Conservation (phyloP, 2,329 filamentous ascomycete species). For the Sclerotinia trifoliorum region DNA sequence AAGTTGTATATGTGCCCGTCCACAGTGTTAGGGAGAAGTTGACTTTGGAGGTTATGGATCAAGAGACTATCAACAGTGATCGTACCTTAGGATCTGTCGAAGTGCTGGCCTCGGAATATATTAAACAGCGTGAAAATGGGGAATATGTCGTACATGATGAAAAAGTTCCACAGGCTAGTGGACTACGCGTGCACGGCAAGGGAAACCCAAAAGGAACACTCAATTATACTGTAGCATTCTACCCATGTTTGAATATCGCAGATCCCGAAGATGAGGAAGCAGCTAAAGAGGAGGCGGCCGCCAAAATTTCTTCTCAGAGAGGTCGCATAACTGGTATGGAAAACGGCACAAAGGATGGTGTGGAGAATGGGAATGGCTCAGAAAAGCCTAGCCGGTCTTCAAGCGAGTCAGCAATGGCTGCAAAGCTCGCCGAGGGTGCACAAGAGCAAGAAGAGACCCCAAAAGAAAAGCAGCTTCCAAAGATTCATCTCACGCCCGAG, state of each 20-base stretch:
- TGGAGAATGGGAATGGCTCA: slow-evolving; percentile 29
- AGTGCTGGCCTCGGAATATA: slow-evolving; percentile 72
- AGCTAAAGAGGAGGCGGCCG: slow-evolving; percentile 58
- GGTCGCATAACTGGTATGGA: slow-evolving; percentile 34
- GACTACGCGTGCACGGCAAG: slow-evolving; percentile 72
- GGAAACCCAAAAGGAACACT: slow-evolving; percentile 75
- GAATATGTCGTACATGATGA: slow-evolving; percentile 77
- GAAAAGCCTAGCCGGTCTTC: slow-evolving; percentile 46
- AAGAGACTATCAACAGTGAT: slow-evolving; percentile 89
- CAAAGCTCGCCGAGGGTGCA: slow-evolving; percentile 37
- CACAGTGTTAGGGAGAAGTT: slow-evolving; percentile 82
- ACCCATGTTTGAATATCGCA: slow-evolving; percentile 79
- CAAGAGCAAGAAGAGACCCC: slow-evolving; percentile 47
- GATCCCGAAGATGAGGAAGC: slow-evolving; percentile 90
- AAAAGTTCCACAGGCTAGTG: slow-evolving; percentile 65
- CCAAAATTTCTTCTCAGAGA: slow-evolving; percentile 31
- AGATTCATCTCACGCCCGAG: slow-evolving; percentile 74
- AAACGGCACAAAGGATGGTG: slow-evolving; percentile 22
- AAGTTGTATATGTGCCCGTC: slow-evolving; percentile 90
- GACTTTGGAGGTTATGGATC: slow-evolving; percentile 91
- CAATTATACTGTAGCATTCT: slow-evolving; percentile 84
- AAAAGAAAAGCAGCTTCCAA: slow-evolving; percentile 59
- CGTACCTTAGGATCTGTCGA: slow-evolving; percentile 82
- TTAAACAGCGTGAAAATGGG: slow-evolving; percentile 73
- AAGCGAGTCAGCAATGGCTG: slow-evolving; percentile 33